Conservation (phyloP, 1,139 yeast genomes). For the Scheffersomyces quercinus region DNA sequence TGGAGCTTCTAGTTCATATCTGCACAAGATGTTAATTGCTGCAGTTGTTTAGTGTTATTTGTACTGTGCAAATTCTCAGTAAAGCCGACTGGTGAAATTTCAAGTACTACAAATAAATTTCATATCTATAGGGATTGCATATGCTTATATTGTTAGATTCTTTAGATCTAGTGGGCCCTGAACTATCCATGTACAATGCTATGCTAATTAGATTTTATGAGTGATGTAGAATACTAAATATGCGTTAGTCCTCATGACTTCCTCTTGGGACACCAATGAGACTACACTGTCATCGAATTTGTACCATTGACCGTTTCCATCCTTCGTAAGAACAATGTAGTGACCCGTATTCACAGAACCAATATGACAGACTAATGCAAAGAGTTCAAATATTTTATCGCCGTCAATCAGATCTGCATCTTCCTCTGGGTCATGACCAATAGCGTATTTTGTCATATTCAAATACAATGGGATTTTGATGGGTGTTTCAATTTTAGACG, state of each 20-base stretch:
- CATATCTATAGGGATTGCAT: too few relatives aligned
- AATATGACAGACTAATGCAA: conserved; percentile 83
- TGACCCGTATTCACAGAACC: conserved; percentile 97
- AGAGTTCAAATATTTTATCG: conserved; percentile 66
- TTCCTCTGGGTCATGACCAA: conserved; percentile 26
- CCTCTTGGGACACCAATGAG: conserved; percentile 61
- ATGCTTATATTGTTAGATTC: too few relatives aligned
- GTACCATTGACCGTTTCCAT: conserved; percentile 76
- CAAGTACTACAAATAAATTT: too few relatives aligned
- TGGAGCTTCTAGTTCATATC: too few relatives aligned
- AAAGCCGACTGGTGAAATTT: too few relatives aligned
- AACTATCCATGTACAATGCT: not conserved
- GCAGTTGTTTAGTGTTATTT: too few relatives aligned
- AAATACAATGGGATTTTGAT: conserved; percentile 72
- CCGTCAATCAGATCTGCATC: conserved; percentile 18
- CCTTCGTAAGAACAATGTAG: conserved; percentile 78
- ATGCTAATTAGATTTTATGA: conserved; percentile 32
- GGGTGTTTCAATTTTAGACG: conserved; percentile 75
- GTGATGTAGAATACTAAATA: conserved; percentile 78
- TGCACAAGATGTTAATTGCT: too few relatives aligned
- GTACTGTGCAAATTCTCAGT: too few relatives aligned
- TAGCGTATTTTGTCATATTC: conserved; percentile 64
- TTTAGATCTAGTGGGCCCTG: too few relatives aligned
- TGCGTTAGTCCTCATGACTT: conserved; percentile 70
- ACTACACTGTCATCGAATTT: conserved; percentile 89